These are phyloP conservation scores for Mallotus nudiflorus DNA, from an alignment of 345 rosid genomes.

Conservation along the genomic window DNA sequence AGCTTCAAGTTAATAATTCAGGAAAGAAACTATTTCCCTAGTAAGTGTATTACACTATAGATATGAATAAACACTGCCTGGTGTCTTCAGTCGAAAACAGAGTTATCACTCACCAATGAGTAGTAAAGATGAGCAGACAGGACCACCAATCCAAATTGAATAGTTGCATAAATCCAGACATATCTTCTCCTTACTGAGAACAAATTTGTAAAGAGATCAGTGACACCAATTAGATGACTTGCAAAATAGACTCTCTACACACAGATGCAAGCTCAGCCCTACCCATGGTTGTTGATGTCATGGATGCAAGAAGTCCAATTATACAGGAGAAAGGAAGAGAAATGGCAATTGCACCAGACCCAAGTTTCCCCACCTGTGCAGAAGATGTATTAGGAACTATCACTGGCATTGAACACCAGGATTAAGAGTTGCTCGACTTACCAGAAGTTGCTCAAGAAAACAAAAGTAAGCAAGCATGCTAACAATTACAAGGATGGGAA, in stretches of 20 bases:
- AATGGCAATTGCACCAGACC: constrained; percentile 84
- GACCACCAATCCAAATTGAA: constrained; percentile 71
- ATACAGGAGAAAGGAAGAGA: constrained; percentile 96
- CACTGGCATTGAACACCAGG: constrained; percentile 5
- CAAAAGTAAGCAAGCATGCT: constrained; percentile 99
- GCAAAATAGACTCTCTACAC: not conserved
- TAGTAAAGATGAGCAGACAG: constrained; percentile 73
- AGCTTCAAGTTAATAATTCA: not conserved
- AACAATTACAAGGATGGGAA: constrained; percentile 81
- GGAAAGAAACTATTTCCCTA: not conserved
- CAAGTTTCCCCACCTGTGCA: constrained; percentile 63
- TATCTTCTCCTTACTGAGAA: constrained; percentile 57
- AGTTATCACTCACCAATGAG: constrained; percentile 56
- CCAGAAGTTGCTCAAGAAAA: constrained; percentile 97
- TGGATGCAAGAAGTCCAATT: constrained; percentile 88
- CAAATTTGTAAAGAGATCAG: constrained; percentile 10
- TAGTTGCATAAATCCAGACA: constrained; percentile 70
- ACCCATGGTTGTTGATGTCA: constrained; percentile 96
- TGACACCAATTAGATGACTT: constrained; percentile 3
- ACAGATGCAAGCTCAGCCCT: constrained; percentile 18
- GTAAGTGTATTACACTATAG: not conserved
- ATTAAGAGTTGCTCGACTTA: constrained; percentile 28
- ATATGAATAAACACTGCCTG: not conserved
- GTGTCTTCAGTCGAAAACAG: not conserved
- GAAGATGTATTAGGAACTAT: constrained; percentile 11